phyloP scores from a whole-genome alignment of 2,329 filamentous ascomycete genomes.

The Cercospora citrullina region DNA sequence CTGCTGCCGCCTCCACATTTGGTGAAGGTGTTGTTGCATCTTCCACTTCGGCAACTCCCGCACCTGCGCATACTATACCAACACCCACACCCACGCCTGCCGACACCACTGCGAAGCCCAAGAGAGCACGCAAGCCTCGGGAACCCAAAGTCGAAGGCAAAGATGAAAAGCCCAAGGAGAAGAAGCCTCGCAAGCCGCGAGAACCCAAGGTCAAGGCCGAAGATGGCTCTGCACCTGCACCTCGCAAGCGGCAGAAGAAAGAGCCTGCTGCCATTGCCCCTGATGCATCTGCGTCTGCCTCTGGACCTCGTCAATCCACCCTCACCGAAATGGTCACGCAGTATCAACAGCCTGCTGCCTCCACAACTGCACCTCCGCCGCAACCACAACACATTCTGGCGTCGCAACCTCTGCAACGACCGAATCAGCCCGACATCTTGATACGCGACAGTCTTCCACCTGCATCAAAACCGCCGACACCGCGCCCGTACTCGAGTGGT shows the following conservation, averaged over 20 bases:
- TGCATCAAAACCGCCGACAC: conserved; percentile 42
- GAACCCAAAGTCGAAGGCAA: conserved; percentile 37
- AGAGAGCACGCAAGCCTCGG: conserved; percentile 44
- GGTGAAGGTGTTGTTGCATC: conserved; percentile 38
- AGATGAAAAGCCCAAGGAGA: conserved; percentile 44
- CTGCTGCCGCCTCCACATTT: conserved; percentile 26
- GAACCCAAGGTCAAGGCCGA: conserved; percentile 49
- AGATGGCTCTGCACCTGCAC: conserved; percentile 39
- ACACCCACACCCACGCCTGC: conserved; percentile 41
- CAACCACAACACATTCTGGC: conserved; percentile 19
- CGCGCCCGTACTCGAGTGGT: conserved; percentile 61
- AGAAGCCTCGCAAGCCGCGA: conserved; percentile 48
- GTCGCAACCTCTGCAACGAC: conserved; percentile 17
- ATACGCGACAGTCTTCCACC: conserved; percentile 42
- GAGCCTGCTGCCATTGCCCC: conserved; percentile 19
- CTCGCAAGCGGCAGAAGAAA: conserved; percentile 52
- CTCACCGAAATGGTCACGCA: conserved; percentile 44
- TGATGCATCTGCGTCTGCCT: conserved; percentile 26
- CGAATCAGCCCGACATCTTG: conserved; percentile 33
- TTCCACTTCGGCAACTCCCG: conserved; percentile 30
- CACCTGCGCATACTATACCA: conserved; percentile 25
- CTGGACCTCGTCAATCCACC: conserved; percentile 41
- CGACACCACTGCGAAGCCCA: conserved; percentile 40
- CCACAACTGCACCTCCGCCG: conserved; percentile 23
- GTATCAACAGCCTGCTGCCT: conserved; percentile 29